Evolutionary conservation across 306 rosid species (phyloP), one percentile per base, ranked within the genome.

Genomic region (Quillaja saponaria): DNA sequence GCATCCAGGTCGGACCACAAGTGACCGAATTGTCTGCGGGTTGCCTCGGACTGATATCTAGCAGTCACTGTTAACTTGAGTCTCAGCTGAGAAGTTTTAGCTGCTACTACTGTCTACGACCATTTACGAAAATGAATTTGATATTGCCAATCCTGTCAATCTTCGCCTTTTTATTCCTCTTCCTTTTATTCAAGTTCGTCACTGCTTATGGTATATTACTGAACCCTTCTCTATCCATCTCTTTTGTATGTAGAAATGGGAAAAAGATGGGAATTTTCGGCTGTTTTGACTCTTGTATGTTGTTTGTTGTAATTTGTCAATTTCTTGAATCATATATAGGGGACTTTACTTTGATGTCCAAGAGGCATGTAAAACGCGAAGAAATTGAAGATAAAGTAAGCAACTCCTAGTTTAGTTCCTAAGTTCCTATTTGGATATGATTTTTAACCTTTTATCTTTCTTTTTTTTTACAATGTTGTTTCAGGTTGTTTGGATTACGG

Each of bases 401-500:
- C 21, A n/a, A n/a, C n/a, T n/a, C n/a, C n/a, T n/a, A n/a, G n/a
- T n/a, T 37, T 37, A 37, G 40, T 37, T 37, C 6, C 40, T n/a
- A n/a, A n/a, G n/a, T n/a, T n/a, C n/a, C n/a, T n/a, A n/a, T n/a
- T n/a, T n/a, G n/a, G n/a, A 25, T 61, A 19, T 39, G 42, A 41
- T 38, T 13, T 34, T 37, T 4, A 16, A 14, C 21, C 35, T 35
- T 18, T 6, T 15, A 13, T 18, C 13, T 2, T 12, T 33, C 13
- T 35, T 58, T 20, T 46, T 13, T 62, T 42, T 33, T 15, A 14
- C 49, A 33, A 13, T 38, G 10, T 62, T 73, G 18, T 55, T 77
- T 49, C 80, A 91, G 96, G 96, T 91, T 81, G 51, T 86, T 55
- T 91, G 98, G 98, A 79, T 91, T 61, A 88, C 96, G 47, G 98